phyloP scores from a whole-genome alignment of 345 rosid species.

The Acer negundo region DNA sequence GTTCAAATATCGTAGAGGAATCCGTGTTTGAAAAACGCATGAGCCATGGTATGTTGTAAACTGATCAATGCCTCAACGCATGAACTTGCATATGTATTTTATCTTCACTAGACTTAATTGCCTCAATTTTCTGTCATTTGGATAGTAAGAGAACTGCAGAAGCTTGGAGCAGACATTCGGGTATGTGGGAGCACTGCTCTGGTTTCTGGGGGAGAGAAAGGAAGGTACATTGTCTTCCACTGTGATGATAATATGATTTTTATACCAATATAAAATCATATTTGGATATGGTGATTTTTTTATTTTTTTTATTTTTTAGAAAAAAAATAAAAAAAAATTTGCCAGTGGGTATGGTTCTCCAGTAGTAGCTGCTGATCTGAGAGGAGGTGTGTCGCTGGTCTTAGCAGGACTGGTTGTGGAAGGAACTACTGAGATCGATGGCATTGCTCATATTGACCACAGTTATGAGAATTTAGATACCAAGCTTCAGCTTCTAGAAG shows the following conservation, averaged over 20 bases:
- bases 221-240: slow-evolving; percentile 18
- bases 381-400: slow-evolving; percentile 32
- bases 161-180: slow-evolving; percentile 36
- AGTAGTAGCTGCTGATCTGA: slow-evolving; percentile 28
- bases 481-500: slow-evolving; percentile 33
- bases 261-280: not conserved
- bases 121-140: slow-evolving; percentile 1
- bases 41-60: slow-evolving; percentile 29
- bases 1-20: slow-evolving; percentile 32
- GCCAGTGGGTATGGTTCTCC: slow-evolving; percentile 19
- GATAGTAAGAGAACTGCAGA: slow-evolving; percentile 27
- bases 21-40: slow-evolving; percentile 36
- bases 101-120: not conserved
- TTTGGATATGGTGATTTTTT: not conserved
- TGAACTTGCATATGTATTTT: not conserved
- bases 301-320: too few relatives aligned
- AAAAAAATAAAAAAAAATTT: too few relatives aligned
- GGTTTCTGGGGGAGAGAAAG: slow-evolving; percentile 23
- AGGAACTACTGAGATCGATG: slow-evolving; percentile 31
- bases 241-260: not conserved
- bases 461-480: slow-evolving; percentile 30
- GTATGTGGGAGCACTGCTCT: slow-evolving; percentile 26
- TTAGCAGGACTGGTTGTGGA: slow-evolving; percentile 34
- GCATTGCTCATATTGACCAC: slow-evolving; percentile 28
- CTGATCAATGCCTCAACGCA: not conserved